Conservation (phyloP, 495 filamentous ascomycete species). For the Penicillium ochrochloron region DNA sequence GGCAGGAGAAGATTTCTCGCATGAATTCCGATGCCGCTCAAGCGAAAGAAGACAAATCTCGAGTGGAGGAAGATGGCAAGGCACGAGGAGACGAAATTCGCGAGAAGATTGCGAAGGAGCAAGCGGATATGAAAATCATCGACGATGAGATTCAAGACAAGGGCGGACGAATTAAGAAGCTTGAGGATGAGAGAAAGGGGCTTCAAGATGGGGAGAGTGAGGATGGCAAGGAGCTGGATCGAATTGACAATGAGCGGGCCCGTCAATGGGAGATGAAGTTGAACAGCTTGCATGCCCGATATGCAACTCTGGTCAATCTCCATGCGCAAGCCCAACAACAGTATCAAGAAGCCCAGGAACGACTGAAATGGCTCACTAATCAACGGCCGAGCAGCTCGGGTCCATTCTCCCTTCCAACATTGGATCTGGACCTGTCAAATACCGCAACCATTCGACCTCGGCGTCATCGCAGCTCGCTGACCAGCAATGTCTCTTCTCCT, state of each 20-base stretch:
- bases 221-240: conserved; percentile 52
- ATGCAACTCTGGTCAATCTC: conserved; percentile 52
- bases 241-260: conserved; percentile 62
- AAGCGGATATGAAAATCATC: conserved; percentile 56
- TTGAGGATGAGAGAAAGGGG: conserved; percentile 62
- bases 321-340: conserved; percentile 55
- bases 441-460: conserved; percentile 49
- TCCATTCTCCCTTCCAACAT: conserved; percentile 47
- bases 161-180: conserved; percentile 62
- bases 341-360: conserved; percentile 58
- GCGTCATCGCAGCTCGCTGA: conserved; percentile 53
- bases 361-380: conserved; percentile 52
- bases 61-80: conserved; percentile 49
- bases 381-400: conserved; percentile 49
- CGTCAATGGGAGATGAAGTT: conserved; percentile 58
- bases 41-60: conserved; percentile 51
- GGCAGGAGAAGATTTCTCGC: conserved; percentile 58
- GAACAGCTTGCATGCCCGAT: conserved; percentile 53
- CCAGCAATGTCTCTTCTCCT: conserved; percentile 54
- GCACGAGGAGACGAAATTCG: conserved; percentile 55
- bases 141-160: conserved; percentile 68
- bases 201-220: conserved; percentile 53
- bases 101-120: conserved; percentile 56
- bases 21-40: conserved; percentile 54
- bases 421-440: conserved; percentile 50